These are phyloP conservation scores for Annona squamosa DNA, from an alignment of 164 flowering plant species.

Conservation along the genomic window DNA sequence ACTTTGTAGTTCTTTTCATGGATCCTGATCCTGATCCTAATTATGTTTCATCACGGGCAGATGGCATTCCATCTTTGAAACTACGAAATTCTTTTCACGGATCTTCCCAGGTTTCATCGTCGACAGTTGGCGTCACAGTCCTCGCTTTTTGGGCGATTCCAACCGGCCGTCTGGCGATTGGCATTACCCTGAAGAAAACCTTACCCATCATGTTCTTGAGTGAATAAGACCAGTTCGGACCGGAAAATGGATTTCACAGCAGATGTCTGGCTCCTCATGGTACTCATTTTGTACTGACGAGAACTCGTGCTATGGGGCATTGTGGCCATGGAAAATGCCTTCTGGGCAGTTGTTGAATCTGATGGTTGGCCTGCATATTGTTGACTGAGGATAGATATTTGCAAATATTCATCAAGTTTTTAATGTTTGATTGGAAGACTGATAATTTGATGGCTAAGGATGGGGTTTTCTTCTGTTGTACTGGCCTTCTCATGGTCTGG, in stretches of 20 bases:
- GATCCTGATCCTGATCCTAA: too few species aligned
- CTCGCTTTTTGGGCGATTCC: not conserved
- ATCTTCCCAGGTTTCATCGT: not conserved
- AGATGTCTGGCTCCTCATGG: not conserved
- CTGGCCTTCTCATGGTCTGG: too few species aligned
- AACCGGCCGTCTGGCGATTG: not conserved
- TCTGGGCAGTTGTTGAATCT: not conserved
- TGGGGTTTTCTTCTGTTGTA: too few species aligned
- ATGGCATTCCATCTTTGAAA: too few species aligned
- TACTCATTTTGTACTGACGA: not conserved
- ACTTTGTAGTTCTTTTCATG: too few species aligned
- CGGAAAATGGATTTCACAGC: not conserved
- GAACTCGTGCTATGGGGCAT: not conserved
- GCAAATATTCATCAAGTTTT: not conserved
- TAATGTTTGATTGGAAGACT: too few species aligned
- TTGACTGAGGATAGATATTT: not conserved
- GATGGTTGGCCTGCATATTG: not conserved
- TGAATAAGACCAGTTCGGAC: not conserved
- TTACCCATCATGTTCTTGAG: not conserved
- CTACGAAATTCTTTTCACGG: not conserved
- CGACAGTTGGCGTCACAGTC: not conserved
- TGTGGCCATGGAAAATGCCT: not conserved
- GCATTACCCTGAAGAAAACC: not conserved
- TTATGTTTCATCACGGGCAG: too few species aligned
- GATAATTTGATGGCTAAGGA: too few species aligned